Conservation (phyloP, 441 rosid genomes). For the Adansonia madagascariensis region DNA sequence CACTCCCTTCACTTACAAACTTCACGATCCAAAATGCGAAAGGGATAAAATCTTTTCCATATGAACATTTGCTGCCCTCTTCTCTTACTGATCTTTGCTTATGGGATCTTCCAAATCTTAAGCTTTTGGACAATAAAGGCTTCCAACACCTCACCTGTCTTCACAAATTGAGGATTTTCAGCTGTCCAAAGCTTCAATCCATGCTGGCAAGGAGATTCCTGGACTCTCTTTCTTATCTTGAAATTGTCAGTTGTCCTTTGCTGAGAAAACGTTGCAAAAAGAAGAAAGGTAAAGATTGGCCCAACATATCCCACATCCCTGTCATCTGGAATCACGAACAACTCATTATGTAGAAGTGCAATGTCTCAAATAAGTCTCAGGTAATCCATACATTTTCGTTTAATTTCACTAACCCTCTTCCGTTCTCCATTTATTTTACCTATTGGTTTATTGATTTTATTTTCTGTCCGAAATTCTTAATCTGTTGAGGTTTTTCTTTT, state of each 20-base stretch:
- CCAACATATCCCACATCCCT: background rate
- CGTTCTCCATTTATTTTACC: too few relatives aligned
- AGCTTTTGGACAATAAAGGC: background rate
- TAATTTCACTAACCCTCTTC: background rate
- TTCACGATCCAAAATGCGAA: background rate
- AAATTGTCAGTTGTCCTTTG: background rate
- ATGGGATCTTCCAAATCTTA: background rate
- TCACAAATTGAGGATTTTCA: accelerated
- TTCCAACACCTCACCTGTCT: background rate
- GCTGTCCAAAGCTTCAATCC: background rate
- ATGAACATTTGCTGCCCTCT: slow-evolving; percentile 3
- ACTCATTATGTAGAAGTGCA: background rate
- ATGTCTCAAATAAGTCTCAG: background rate
- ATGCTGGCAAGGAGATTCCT: background rate
- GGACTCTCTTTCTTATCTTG: background rate
- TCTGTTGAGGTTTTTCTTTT: too few relatives aligned
- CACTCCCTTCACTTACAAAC: background rate
- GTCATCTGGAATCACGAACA: background rate
- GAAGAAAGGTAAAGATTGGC: too few relatives aligned
- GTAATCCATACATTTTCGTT: background rate
- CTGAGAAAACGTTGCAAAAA: too few relatives aligned
- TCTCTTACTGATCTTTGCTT: background rate
- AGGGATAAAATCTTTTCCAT: background rate
- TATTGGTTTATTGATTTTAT: too few relatives aligned
- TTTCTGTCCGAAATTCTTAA: too few relatives aligned